Evolutionary conservation across 2,329 filamentous ascomycete genomes (phyloP).

Genomic region (Hymenotorrendiella dingleyae): DNA sequence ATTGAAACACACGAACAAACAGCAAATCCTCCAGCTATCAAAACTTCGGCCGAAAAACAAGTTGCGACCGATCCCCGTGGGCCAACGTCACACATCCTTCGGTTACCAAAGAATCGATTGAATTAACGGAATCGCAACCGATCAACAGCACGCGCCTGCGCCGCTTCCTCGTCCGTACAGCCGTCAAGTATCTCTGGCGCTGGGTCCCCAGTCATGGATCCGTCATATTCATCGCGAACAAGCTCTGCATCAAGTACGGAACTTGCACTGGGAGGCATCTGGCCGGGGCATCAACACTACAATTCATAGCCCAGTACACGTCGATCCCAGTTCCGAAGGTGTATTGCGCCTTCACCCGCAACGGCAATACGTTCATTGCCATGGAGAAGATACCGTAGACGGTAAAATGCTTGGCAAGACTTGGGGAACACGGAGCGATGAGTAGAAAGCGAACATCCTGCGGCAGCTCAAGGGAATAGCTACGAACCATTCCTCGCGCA

Average conservation of each 20-base stretch:
- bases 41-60: too few relatives aligned
- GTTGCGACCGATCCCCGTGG: too few relatives aligned
- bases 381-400: slow-evolving; percentile 36
- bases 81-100: too few relatives aligned
- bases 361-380: slow-evolving; percentile 32
- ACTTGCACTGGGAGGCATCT: slow-evolving; percentile 12
- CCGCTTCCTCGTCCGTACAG: slow-evolving; percentile 13
- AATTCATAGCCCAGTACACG: slow-evolving; percentile 33
- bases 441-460: slow-evolving; percentile 33
- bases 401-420: slow-evolving; percentile 31
- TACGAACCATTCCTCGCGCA: slow-evolving; percentile 29
- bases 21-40: too few relatives aligned
- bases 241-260: slow-evolving; percentile 16
- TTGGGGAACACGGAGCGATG: slow-evolving; percentile 29
- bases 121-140: background rate
- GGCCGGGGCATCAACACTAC: slow-evolving; percentile 27
- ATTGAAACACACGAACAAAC: too few relatives aligned
- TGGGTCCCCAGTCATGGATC: slow-evolving; percentile 11
- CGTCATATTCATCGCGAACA: slow-evolving; percentile 11
- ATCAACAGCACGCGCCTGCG: slow-evolving; percentile 16
- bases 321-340: slow-evolving; percentile 35
- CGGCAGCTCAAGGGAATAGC: slow-evolving; percentile 27
- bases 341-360: slow-evolving; percentile 31
- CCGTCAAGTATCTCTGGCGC: slow-evolving; percentile 9
- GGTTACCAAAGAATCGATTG: too few relatives aligned